Conservation (phyloP, 495 filamentous ascomycete species). For the Aspergillus asperescens region DNA sequence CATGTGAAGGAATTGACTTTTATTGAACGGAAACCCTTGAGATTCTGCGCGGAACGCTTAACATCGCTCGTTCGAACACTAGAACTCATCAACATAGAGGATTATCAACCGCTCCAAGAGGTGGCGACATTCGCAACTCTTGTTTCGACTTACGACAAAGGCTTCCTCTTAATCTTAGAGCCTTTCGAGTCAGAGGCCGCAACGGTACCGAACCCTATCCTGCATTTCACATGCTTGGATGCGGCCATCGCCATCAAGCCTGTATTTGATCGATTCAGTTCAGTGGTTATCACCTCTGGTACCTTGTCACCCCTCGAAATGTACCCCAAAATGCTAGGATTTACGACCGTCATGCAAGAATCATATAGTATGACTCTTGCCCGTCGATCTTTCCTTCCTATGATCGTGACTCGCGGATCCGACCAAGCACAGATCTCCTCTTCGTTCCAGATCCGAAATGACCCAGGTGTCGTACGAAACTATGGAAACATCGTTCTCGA, state of each 20-base stretch:
- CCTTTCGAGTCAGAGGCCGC: slow-evolving; percentile 94
- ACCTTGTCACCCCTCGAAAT: slow-evolving; percentile 97
- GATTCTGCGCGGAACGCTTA: slow-evolving; percentile 91
- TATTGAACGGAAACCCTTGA: slow-evolving; percentile 94
- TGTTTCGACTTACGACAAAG: slow-evolving; percentile 94
- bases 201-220: slow-evolving; percentile 88
- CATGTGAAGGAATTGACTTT: slow-evolving; percentile 94
- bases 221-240: slow-evolving; percentile 96
- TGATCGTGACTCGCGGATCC: slow-evolving; percentile 93
- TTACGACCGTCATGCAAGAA: slow-evolving; percentile 85
- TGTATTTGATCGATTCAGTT: slow-evolving; percentile 93
- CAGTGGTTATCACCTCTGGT: slow-evolving; percentile 97
- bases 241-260: slow-evolving; percentile 98
- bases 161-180: slow-evolving; percentile 92
- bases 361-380: slow-evolving; percentile 97
- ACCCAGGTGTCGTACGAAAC: slow-evolving; percentile 89
- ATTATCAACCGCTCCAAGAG: slow-evolving; percentile 95
- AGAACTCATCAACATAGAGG: slow-evolving; percentile 95
- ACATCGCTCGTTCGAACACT: slow-evolving; percentile 93
- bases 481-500: slow-evolving; percentile 90
- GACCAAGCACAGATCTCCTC: slow-evolving; percentile 91
- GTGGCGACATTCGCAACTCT: slow-evolving; percentile 98
- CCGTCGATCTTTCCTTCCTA: slow-evolving; percentile 88
- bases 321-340: slow-evolving; percentile 98
- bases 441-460: slow-evolving; percentile 89